These are phyloP conservation scores for Syzygium aqueum DNA, from an alignment of 345 rosid genomes.

Conservation along the genomic window DNA sequence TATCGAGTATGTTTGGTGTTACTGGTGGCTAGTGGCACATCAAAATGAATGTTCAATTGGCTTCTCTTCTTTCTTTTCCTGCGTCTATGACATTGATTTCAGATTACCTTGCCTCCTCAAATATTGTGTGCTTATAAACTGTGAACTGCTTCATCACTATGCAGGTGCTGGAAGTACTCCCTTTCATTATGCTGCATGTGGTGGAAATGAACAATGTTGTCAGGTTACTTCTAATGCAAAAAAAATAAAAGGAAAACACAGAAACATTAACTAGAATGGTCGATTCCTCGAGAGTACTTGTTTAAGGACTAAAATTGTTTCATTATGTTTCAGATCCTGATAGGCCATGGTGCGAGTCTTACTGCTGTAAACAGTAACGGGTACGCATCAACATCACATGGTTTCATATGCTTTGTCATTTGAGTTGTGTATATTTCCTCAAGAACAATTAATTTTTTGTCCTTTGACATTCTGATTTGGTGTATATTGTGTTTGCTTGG, in stretches of 20 bases:
- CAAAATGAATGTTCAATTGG: background rate
- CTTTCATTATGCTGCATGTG: slow-evolving; percentile 86
- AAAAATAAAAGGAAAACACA: background rate
- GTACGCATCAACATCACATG: slow-evolving; percentile 14
- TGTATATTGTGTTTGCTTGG: background rate
- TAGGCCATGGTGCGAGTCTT: slow-evolving; percentile 51
- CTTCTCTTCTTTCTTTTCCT: background rate
- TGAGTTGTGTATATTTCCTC: background rate
- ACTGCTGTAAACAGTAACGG: slow-evolving; percentile 56
- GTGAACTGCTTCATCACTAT: background rate
- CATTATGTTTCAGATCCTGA: slow-evolving; percentile 44
- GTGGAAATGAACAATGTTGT: slow-evolving; percentile 81
- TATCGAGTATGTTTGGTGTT: background rate
- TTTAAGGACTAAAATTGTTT: background rate
- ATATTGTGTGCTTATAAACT: background rate
- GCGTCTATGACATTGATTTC: background rate
- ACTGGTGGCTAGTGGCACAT: background rate
- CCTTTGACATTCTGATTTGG: background rate
- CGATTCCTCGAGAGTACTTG: background rate
- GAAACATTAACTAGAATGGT: background rate
- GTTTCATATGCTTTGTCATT: background rate
- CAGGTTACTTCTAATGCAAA: slow-evolving; percentile 29
- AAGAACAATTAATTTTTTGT: background rate
- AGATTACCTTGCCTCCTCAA: background rate
- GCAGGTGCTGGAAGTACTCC: slow-evolving; percentile 92